Evolutionary conservation across 352 stramenopile genomes (phyloP), one percentile per base, ranked within the genome.

Genomic region (Blastocystis sp.): DNA sequence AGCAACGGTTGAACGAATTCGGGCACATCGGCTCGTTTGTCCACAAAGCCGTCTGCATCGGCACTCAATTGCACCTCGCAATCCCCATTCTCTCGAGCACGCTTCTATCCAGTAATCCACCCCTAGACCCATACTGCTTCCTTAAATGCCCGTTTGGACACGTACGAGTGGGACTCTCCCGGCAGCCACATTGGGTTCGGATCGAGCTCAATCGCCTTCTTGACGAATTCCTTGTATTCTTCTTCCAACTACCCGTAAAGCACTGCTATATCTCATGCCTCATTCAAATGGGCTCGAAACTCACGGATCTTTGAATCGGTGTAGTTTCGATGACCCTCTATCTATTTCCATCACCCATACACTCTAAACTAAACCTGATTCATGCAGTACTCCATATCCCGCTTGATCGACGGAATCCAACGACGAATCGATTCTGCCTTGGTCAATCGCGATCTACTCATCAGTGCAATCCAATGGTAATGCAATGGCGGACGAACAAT

Each of bases 301-400:
- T 84, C 74, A 2, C 60, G 53, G 11, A 84, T 69, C 53, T 84
- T 84, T 7, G 60, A 34, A 67, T 84, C 74, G 17, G 74, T 84
- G 48, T 84, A 84, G 34, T 84, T 84, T 11, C 74, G 74, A 70
- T 38, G 65, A 2, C 74, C 74, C 48, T 84, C 74, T 52, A 84
- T 84, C 74, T 84, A 84, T 14, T 34, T 2, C 5, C 4, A 70
- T 69, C 19, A 56, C 56, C 43, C 4, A 62, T n/a, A 28, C 17
- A 52, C 28, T 21, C 45, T 28, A 7, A 4, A 0, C 5, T 10
- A 1, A 21, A 84, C 74, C 34, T 84, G 74, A 34, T 84, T 53
- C 65, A 84, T 84, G n/a, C n/a, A 67, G 48, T 84, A 84, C n/a
- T 84, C 56, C 56, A 84, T 84, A 5, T 84, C 74, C 38, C 48